phyloP scores from a whole-genome alignment of 352 stramenopile genomes.

The Phytophthora citricola region DNA sequence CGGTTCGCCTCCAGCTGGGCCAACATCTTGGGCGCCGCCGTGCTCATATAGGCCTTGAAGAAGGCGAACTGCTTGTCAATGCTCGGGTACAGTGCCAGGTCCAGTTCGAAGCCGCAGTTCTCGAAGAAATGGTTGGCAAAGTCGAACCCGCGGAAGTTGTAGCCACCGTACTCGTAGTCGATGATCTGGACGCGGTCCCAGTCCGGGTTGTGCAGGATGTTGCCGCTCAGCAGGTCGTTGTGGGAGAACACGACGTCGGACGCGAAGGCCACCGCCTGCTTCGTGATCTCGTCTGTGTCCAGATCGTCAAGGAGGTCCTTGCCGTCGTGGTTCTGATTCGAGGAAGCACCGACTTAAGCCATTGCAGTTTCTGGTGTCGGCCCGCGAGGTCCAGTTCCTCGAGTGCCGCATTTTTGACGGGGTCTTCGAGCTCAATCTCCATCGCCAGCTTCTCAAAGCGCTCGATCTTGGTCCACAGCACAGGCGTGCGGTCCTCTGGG shows the following conservation, averaged over 20 bases:
- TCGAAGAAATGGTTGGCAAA: conserved; percentile 96
- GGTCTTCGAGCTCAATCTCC: conserved; percentile 65
- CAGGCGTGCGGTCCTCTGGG: conserved; percentile 54
- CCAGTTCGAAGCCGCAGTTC: conserved; percentile 94
- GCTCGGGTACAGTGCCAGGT: conserved; percentile 86
- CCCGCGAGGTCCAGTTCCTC: conserved; percentile 67
- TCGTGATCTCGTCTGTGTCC: conserved; percentile 75
- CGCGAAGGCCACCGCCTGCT: conserved; percentile 78
- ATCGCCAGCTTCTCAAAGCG: conserved; percentile 81
- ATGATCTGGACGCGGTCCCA: conserved; percentile 93
- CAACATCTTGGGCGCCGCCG: conserved; percentile 68
- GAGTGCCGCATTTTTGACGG: conserved; percentile 62
- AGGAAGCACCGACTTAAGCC: conserved; percentile 87
- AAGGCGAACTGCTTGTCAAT: conserved; percentile 87
- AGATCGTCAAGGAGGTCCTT: conserved; percentile 55
- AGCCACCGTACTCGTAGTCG: conserved; percentile 96
- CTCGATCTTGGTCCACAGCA: conserved; percentile 85
- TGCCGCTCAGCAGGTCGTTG: conserved; percentile 93
- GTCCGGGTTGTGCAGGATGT: conserved; percentile 79
- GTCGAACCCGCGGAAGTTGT: conserved; percentile 94
- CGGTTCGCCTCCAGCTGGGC: conserved; percentile 69
- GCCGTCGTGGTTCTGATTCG: conserved; percentile 70
- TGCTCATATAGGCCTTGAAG: conserved; percentile 86
- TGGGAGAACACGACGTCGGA: conserved; percentile 92
- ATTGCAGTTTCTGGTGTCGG: conserved; percentile 71